phyloP scores from a whole-genome alignment of 2,329 filamentous ascomycete species.

The Plectosphaerella plurivora region DNA sequence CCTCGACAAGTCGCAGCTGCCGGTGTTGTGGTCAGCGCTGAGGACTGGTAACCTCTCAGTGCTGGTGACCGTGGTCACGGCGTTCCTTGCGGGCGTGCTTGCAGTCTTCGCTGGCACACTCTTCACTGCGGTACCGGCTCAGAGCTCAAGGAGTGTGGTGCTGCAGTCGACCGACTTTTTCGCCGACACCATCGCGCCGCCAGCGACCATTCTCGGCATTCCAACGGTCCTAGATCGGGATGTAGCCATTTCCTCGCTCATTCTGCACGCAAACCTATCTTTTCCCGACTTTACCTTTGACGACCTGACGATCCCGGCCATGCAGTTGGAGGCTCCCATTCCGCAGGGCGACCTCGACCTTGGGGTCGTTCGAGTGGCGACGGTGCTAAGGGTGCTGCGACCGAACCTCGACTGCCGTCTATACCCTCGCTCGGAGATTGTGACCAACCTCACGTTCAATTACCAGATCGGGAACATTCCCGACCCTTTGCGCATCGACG shows the following conservation, averaged over 20 bases:
- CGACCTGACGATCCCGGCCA: constrained; percentile 17
- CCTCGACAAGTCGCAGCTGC: constrained; percentile 21
- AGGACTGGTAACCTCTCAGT: constrained; percentile 20
- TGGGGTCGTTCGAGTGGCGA: constrained; percentile 10
- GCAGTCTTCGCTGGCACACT: constrained; percentile 25
- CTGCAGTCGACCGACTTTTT: constrained; percentile 24
- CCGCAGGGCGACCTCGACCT: neutral
- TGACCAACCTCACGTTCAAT: constrained; percentile 16
- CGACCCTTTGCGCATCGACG: constrained; percentile 15
- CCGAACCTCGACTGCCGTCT: constrained; percentile 22
- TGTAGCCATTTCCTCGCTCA: constrained; percentile 21
- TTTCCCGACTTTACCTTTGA: constrained; percentile 32
- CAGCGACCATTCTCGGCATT: neutral
- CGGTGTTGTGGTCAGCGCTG: constrained; percentile 20
- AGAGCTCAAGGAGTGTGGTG: constrained; percentile 14
- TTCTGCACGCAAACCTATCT: constrained; percentile 26
- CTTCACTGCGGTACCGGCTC: constrained; percentile 23
- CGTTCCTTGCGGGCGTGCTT: constrained; percentile 22
- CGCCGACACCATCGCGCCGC: constrained; percentile 13
- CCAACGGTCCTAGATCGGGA: constrained; percentile 1
- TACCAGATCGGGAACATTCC: constrained; percentile 7
- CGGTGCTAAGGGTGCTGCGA: constrained; percentile 23
- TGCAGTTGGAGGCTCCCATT: constrained; percentile 4
- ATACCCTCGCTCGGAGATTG: constrained; percentile 15
- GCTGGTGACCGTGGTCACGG: constrained; percentile 18